Evolutionary conservation across 345 rosid genomes (phyloP).

Genomic region (Capsella bursapastoris): DNA sequence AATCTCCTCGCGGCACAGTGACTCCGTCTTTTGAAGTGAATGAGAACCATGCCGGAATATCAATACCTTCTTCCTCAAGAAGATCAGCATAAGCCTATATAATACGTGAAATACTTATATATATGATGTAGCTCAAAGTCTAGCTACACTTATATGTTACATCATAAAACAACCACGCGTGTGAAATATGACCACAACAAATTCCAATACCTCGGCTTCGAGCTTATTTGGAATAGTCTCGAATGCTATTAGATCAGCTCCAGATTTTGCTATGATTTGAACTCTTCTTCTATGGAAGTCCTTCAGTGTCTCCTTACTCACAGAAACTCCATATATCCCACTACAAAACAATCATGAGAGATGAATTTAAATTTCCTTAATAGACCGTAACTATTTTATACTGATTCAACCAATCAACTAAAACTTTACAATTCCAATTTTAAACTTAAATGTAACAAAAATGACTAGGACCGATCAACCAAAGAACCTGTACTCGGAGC

Average conservation of each 20-base stretch:
- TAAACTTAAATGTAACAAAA: constrained; percentile 2
- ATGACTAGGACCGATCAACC: background rate
- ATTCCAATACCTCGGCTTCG: constrained; percentile 70
- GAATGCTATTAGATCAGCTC: constrained; percentile 81
- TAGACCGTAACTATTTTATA: background rate
- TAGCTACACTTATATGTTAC: too few species aligned
- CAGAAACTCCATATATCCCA: constrained; percentile 68
- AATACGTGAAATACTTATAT: background rate
- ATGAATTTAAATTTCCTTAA: background rate
- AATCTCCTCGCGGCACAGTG: constrained; percentile 76
- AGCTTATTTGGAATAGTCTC: constrained; percentile 91
- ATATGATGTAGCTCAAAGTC: too few species aligned
- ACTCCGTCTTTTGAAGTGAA: constrained; percentile 75
- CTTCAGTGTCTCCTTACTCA: constrained; percentile 67
- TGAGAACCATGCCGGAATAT: constrained; percentile 85
- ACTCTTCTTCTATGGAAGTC: constrained; percentile 87
- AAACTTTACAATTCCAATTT: background rate
- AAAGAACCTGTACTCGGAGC: constrained; percentile 81
- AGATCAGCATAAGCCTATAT: constrained; percentile 80
- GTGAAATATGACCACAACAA: too few species aligned
- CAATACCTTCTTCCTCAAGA: constrained; percentile 70
- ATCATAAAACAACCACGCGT: too few species aligned
- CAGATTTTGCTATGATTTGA: constrained; percentile 68
- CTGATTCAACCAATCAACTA: background rate
- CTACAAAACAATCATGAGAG: constrained; percentile 44